Conservation (phyloP, 2,329 filamentous ascomycete genomes). For the Paecilomyces sp. region DNA sequence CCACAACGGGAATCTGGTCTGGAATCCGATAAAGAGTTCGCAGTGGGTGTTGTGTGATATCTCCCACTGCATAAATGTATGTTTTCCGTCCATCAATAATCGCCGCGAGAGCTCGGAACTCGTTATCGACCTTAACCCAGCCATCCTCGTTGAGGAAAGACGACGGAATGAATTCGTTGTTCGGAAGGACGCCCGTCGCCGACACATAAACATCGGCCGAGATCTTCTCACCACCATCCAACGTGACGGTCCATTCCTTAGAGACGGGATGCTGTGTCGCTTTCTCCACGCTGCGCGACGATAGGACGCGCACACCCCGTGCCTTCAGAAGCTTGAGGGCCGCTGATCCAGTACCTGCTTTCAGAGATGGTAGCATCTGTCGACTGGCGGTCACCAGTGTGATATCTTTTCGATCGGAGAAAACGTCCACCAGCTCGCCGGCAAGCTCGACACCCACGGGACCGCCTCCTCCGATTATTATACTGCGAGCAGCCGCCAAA, state of each 20-base stretch:
- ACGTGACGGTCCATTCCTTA: constrained; percentile 7
- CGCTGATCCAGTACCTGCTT: neutral
- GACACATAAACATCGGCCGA: constrained; percentile 11
- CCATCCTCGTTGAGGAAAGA: constrained; percentile 8
- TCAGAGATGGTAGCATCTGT: constrained; percentile 5
- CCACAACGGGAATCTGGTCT: constrained; percentile 3
- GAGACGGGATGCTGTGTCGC: constrained; percentile 3
- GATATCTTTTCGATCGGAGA: constrained; percentile 24
- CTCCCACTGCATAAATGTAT: constrained; percentile 10
- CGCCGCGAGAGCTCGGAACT: constrained; percentile 6
- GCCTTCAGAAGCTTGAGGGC: constrained; percentile 4
- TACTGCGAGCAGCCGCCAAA: constrained; percentile 32
- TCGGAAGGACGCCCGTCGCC: constrained; percentile 11
- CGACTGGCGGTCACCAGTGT: constrained; percentile 16
- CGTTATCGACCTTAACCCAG: constrained; percentile 13
- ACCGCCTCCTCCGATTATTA: constrained; percentile 44
- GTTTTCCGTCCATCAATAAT: neutral
- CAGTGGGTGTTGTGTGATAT: constrained; percentile 6
- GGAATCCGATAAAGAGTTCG: constrained; percentile 4
- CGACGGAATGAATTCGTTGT: constrained; percentile 12
- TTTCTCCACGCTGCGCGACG: constrained; percentile 2
- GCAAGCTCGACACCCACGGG: constrained; percentile 43
- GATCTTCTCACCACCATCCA: constrained; percentile 14
- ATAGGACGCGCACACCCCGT: constrained; percentile 7
- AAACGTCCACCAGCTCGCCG: constrained; percentile 40